phyloP scores from a whole-genome alignment of 106 monocot species.

The Xerophyta viscosa region DNA sequence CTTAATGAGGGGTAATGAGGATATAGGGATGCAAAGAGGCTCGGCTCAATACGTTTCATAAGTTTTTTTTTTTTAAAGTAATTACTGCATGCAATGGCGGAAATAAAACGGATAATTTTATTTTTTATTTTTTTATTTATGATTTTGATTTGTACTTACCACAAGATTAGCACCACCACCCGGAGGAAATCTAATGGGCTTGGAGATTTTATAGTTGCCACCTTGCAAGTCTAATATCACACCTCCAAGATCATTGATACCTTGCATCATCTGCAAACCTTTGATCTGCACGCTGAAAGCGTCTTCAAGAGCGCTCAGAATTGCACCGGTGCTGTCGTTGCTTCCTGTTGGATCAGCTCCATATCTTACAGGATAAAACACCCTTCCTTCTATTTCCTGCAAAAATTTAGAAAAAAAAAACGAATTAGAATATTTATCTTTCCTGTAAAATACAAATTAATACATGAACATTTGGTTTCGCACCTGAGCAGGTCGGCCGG shows the following conservation, averaged over 20 bases:
- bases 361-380: conserved; percentile 27
- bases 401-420: not conserved
- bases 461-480: not conserved
- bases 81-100: too few relatives aligned
- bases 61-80: too few relatives aligned
- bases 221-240: conserved; percentile 49
- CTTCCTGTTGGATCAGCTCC: conserved; percentile 63
- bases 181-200: conserved; percentile 39
- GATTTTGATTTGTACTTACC: conserved; percentile 14
- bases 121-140: too few relatives aligned
- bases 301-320: conserved; percentile 25
- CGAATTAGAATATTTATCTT: not conserved
- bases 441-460: not conserved
- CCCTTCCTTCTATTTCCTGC: not conserved
- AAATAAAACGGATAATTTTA: too few relatives aligned
- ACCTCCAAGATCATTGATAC: conserved; percentile 60
- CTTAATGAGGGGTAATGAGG: too few relatives aligned
- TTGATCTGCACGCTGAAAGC: conserved; percentile 23
- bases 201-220: conserved; percentile 48
- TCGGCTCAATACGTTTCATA: too few relatives aligned
- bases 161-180: conserved; percentile 39
- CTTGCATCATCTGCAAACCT: conserved; percentile 18
- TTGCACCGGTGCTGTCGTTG: conserved; percentile 34
- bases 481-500: not conserved
- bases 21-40: too few relatives aligned